These are phyloP conservation scores for Mycena sp. DNA, from an alignment of 1,284 basidiomycete genomes.

Conservation along the genomic window DNA sequence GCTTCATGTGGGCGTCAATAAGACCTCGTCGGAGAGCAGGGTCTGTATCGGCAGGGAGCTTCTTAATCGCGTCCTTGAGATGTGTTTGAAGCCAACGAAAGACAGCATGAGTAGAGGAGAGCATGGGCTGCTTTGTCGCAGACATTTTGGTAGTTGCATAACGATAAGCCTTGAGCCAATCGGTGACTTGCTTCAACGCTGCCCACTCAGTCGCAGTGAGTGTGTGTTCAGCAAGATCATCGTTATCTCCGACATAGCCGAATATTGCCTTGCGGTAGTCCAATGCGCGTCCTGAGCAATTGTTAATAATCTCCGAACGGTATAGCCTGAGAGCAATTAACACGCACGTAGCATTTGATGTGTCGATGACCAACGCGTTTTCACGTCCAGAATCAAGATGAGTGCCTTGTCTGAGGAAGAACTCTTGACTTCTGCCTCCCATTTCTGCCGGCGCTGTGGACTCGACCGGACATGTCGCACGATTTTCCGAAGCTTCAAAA, in stretches of 20 bases:
- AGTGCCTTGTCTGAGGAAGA: no score
- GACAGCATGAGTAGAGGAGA: no score
- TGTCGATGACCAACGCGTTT: slow-evolving; percentile 39
- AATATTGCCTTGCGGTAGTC: no score
- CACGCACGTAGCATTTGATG: slow-evolving; percentile 37
- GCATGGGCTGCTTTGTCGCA: no score
- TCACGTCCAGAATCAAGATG: slow-evolving; percentile 41
- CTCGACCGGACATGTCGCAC: no score
- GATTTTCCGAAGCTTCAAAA: no score
- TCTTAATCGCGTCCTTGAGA: background rate
- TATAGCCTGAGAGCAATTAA: background rate
- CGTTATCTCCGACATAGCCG: slow-evolving; percentile 24
- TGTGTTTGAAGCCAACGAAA: slow-evolving; percentile 34
- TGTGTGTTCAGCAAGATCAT: slow-evolving; percentile 27
- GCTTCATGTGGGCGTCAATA: slow-evolving; percentile 22
- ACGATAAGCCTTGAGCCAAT: slow-evolving; percentile 36
- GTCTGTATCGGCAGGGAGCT: background rate
- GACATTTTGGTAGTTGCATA: slow-evolving; percentile 41
- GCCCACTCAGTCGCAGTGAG: slow-evolving; percentile 35
- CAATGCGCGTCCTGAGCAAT: slow-evolving; percentile 31
- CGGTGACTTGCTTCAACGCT: slow-evolving; percentile 27
- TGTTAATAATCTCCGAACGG: background rate
- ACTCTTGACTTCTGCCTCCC: no score
- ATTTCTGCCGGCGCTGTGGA: no score
- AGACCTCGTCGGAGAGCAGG: slow-evolving; percentile 15